Evolutionary conservation across 805 yeast genomes (phyloP).

Genomic region (Candida krabiensis): DNA sequence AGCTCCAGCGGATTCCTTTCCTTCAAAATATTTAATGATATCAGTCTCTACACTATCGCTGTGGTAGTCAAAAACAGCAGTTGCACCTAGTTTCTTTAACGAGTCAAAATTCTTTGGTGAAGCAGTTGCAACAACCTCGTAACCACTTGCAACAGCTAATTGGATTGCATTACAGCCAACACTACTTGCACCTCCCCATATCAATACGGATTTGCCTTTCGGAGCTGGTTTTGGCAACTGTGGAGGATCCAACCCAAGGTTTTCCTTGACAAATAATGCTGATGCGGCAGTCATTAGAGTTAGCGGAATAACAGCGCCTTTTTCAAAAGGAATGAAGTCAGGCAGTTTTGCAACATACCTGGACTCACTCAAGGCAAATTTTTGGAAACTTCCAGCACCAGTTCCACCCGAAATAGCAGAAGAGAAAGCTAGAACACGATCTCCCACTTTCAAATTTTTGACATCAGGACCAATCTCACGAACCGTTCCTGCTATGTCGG

Average conservation of each 20-base stretch:
- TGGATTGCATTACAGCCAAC: conserved; percentile 16
- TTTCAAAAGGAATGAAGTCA: conserved; percentile 1
- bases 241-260: conserved; percentile 4
- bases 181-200: conserved; percentile 14
- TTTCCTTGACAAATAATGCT: conserved; percentile 2
- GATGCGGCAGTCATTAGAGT: conserved; percentile 5
- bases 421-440: conserved; percentile 7
- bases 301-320: conserved; percentile 11
- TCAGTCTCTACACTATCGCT: conserved; percentile 3
- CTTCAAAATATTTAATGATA: conserved; percentile 4
- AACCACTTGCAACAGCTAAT: conserved; percentile 12
- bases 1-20: conserved; percentile 12
- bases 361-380: background rate
- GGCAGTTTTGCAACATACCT: conserved; percentile 5
- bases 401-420: background rate
- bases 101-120: conserved; percentile 9
- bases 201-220: conserved; percentile 5
- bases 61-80: conserved; percentile 12
- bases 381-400: conserved; percentile 7
- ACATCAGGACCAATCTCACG: conserved; percentile 10
- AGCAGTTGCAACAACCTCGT: conserved; percentile 13
- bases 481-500: conserved; percentile 11
- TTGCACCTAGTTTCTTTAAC: conserved; percentile 11
- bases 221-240: background rate
- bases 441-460: conserved; percentile 10